Conservation (phyloP, 2,329 filamentous ascomycete species). For the Alternaria incomplexa region DNA sequence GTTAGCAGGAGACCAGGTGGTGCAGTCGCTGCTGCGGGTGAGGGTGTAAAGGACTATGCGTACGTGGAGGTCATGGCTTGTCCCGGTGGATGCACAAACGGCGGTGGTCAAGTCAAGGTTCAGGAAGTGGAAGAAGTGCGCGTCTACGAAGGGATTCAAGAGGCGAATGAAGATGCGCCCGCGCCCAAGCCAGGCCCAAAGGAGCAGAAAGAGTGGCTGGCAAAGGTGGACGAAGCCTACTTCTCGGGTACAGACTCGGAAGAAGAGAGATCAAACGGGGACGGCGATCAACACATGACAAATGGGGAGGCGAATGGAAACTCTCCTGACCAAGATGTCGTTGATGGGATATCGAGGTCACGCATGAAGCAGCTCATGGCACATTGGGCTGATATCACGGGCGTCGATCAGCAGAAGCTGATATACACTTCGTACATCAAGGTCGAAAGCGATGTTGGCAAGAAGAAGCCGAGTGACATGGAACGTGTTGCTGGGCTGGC, state of each 20-base stretch:
- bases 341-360: constrained; percentile 70
- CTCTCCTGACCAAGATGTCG: constrained; percentile 29
- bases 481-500: constrained; percentile 88
- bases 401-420: constrained; percentile 73
- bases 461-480: constrained; percentile 68
- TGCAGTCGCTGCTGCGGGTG: constrained; percentile 63
- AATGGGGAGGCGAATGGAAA: constrained; percentile 15
- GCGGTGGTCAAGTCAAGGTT: constrained; percentile 91
- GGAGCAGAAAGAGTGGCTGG: constrained; percentile 77
- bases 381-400: constrained; percentile 78
- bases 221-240: constrained; percentile 71
- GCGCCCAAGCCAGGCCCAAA: constrained; percentile 68
- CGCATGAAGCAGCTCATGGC: constrained; percentile 71
- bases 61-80: constrained; percentile 99
- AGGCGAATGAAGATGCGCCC: constrained; percentile 32
- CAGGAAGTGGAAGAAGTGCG: constrained; percentile 69
- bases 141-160: constrained; percentile 35
- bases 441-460: constrained; percentile 92
- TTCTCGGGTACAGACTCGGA: constrained; percentile 70
- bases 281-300: constrained; percentile 49
- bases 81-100: constrained; percentile 97
- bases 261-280: constrained; percentile 34
- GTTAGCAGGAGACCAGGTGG: constrained; percentile 71
- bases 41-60: constrained; percentile 74
- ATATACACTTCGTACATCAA: constrained; percentile 87